phyloP scores from a whole-genome alignment of 805 yeast genomes.

The Grigorovia transvaalensis region DNA sequence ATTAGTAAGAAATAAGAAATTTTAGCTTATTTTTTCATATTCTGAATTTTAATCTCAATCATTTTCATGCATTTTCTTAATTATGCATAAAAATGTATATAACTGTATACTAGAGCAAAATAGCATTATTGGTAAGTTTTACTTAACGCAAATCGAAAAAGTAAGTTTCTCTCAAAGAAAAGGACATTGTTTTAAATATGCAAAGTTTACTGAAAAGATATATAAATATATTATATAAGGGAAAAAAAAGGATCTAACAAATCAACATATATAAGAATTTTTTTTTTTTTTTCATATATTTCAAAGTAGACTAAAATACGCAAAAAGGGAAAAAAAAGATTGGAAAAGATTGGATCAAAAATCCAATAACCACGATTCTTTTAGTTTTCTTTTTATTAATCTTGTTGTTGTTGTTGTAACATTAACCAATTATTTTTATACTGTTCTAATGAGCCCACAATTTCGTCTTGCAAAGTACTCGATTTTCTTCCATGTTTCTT shows the following conservation, averaged over 20 bases:
- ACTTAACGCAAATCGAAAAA: too few species aligned
- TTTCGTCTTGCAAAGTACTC: conserved; percentile 25
- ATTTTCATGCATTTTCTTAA: neutral
- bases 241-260: neutral
- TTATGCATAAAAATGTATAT: neutral
- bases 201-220: neutral
- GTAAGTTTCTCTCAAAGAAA: too few species aligned
- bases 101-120: neutral
- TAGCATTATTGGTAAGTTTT: too few species aligned
- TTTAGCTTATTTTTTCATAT: neutral
- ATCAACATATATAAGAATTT: neutral
- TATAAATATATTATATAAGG: too few species aligned
- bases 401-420: conserved; percentile 25
- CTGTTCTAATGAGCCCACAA: conserved; percentile 29
- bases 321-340: conserved; percentile 1
- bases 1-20: neutral
- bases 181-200: neutral
- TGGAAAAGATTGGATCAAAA: neutral
- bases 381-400: conserved; percentile 5
- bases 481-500: conserved; percentile 18
- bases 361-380: neutral
- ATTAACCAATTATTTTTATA: conserved; percentile 30
- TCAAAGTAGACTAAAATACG: neutral
- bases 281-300: too few species aligned
- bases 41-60: neutral